phyloP scores from a whole-genome alignment of 345 rosid genomes.

The Pugionium cornutum region DNA sequence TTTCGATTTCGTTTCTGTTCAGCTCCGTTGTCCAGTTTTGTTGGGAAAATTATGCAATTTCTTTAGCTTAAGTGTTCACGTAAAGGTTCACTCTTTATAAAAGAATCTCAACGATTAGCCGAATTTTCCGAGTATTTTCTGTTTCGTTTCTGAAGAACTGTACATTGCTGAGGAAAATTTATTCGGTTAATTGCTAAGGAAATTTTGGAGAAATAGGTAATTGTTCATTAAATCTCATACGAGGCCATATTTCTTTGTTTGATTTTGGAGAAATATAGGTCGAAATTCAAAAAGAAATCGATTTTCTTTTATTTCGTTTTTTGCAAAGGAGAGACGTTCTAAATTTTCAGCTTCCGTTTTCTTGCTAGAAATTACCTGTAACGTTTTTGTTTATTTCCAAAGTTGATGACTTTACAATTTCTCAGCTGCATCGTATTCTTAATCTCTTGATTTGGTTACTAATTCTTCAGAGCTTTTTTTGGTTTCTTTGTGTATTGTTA shows the following conservation, averaged over 20 bases:
- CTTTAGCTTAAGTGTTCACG: background rate
- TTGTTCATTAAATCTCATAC: conserved; percentile 3
- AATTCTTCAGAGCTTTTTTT: background rate
- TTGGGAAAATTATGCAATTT: background rate
- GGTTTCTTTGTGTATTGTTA: background rate
- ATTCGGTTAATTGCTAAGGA: conserved; percentile 8
- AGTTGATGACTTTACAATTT: conserved; percentile 4
- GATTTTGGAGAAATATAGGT: conserved; percentile 4
- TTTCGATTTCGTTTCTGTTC: background rate
- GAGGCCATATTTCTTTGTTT: background rate
- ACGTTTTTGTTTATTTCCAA: conserved; percentile 18
- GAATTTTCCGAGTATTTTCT: conserved; percentile 11
- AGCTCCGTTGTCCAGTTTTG: background rate
- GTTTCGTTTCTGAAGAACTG: conserved; percentile 7
- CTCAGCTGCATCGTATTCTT: background rate
- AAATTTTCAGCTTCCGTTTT: conserved; percentile 10
- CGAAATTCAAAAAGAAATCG: background rate
- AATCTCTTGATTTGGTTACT: conserved; percentile 13
- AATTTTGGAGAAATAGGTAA: conserved; percentile 25
- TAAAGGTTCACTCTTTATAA: conserved; percentile 7
- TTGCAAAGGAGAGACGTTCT: conserved; percentile 8
- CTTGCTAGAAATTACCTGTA: conserved; percentile 19
- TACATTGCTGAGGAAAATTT: background rate
- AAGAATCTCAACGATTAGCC: background rate
- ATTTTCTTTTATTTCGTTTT: background rate